phyloP scores from a whole-genome alignment of 1,284 basidiomycete genomes.

The Apiotrichum siamense region DNA sequence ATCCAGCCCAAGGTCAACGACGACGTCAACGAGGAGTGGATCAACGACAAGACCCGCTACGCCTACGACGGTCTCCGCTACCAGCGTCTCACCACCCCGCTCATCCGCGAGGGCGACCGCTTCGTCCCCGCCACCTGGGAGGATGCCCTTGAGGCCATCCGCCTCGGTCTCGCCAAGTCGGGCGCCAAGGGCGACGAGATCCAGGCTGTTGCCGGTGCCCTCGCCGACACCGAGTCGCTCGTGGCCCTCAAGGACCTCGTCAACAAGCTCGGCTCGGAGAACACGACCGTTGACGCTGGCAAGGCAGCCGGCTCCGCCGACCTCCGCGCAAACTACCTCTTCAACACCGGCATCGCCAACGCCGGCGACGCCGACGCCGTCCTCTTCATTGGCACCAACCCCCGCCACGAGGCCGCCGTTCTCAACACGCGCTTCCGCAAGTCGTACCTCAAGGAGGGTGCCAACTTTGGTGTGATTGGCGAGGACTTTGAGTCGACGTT shows the following conservation, averaged over 20 bases:
- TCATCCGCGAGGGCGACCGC: conserved; percentile 84
- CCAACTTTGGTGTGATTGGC: conserved; percentile 86
- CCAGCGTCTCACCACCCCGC: conserved; percentile 89
- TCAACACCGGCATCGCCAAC: conserved; percentile 90
- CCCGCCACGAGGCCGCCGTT: conserved; percentile 94
- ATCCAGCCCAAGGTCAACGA: conserved; percentile 95
- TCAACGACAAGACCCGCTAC: conserved; percentile 97
- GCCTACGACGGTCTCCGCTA: conserved; percentile 93
- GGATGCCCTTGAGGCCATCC: conserved; percentile 73
- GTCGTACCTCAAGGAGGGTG: conserved; percentile 77
- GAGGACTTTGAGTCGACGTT: conserved; percentile 89
- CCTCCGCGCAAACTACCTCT: conserved; percentile 91
- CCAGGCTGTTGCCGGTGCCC: conserved; percentile 84
- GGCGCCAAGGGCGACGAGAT: conserved; percentile 93
- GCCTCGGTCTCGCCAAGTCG: conserved; percentile 68
- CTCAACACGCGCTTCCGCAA: conserved; percentile 95
- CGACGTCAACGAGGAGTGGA: conserved; percentile 99
- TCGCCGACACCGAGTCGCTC: conserved; percentile 91
- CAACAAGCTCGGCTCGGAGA: conserved; percentile 93
- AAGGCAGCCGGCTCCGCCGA: conserved; percentile 71
- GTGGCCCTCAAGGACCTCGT: conserved; percentile 90
- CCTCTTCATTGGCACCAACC: conserved; percentile 93
- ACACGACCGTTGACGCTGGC: conserved; percentile 76
- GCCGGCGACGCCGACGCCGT: conserved; percentile 89
- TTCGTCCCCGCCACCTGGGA: conserved; percentile 93